Percentiles rank a stretch among this genome's conserved stretches.
phyloP scores from a whole-genome alignment of 2,329 filamentous ascomycete genomes.

The Mycosphaerelloides madeirae region DNA sequence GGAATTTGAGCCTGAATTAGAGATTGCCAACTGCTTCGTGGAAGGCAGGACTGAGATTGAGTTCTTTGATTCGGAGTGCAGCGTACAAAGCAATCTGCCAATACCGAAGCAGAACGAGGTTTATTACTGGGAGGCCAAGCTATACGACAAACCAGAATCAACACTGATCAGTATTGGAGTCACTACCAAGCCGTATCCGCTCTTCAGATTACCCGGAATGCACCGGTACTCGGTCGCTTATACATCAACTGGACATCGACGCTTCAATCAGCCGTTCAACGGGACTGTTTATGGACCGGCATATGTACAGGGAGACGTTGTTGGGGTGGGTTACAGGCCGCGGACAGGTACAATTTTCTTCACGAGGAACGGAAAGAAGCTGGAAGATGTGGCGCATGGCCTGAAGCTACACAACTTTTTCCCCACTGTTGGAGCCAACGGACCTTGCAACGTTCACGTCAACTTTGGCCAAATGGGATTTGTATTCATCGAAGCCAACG shows the following conservation, averaged over 20 bases:
- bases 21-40: conserved; percentile 98
- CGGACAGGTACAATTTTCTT: conserved; percentile 95
- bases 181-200: conserved; percentile 92
- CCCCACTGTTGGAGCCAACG: conserved; percentile 92
- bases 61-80: conserved; percentile 97
- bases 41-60: conserved; percentile 95
- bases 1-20: conserved; percentile 98
- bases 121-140: conserved; percentile 99
- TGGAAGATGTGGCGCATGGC: conserved; percentile 90
- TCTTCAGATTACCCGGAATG: conserved; percentile 88
- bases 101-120: conserved; percentile 99
- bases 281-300: conserved; percentile 74
- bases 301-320: conserved; percentile 88
- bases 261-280: conserved; percentile 88
- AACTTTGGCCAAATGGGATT: conserved; percentile 98
- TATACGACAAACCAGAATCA: conserved; percentile 92
- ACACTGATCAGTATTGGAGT: conserved; percentile 87
- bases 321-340: conserved; percentile 91
- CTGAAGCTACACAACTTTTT: conserved; percentile 96
- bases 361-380: conserved; percentile 93
- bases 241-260: conserved; percentile 76
- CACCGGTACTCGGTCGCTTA: conserved; percentile 93
- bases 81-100: conserved; percentile 91
- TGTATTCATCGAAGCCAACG: conserved; percentile 98
- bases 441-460: conserved; percentile 86